Conservation (phyloP, 1,284 basidiomycete genomes). For the Trametes polyzona region DNA sequence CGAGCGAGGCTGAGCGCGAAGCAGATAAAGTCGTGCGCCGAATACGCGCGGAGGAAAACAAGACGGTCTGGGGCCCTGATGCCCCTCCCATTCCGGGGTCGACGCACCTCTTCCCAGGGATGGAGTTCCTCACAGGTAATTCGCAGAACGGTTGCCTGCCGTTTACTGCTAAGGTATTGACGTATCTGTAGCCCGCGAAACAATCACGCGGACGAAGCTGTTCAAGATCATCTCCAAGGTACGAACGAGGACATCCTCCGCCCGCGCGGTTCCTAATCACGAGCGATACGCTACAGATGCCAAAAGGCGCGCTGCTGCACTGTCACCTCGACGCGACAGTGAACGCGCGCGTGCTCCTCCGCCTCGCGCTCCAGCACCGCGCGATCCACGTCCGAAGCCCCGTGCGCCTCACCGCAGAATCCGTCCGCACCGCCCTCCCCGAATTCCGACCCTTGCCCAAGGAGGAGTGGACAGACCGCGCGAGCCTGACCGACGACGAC, state of each 20-base stretch:
- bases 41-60: slow-evolving; percentile 1
- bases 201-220: slow-evolving; percentile 61
- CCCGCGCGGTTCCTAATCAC: background rate
- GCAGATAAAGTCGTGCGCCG: slow-evolving; percentile 8
- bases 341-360: slow-evolving; percentile 52
- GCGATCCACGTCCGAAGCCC: slow-evolving; percentile 59
- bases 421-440: slow-evolving; percentile 47
- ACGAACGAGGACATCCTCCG: no score
- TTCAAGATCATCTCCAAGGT: slow-evolving; percentile 66
- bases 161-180: no score
- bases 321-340: slow-evolving; percentile 73
- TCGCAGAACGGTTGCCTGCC: background rate
- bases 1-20: background rate
- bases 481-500: slow-evolving; percentile 46
- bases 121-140: slow-evolving; percentile 17
- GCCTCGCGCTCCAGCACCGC: slow-evolving; percentile 59
- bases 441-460: slow-evolving; percentile 51
- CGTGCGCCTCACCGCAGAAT: slow-evolving; percentile 41
- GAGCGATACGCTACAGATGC: slow-evolving; percentile 55
- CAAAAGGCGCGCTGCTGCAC: slow-evolving; percentile 75
- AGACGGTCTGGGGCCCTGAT: slow-evolving; percentile 3
- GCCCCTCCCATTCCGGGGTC: slow-evolving; percentile 6
- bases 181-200: slow-evolving; percentile 48
- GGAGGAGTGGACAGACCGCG: slow-evolving; percentile 35
- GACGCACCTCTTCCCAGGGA: slow-evolving; percentile 11